Evolutionary conservation across 2,329 filamentous ascomycete genomes (phyloP).

Genomic region (Thermomyces lanuginosus): DNA sequence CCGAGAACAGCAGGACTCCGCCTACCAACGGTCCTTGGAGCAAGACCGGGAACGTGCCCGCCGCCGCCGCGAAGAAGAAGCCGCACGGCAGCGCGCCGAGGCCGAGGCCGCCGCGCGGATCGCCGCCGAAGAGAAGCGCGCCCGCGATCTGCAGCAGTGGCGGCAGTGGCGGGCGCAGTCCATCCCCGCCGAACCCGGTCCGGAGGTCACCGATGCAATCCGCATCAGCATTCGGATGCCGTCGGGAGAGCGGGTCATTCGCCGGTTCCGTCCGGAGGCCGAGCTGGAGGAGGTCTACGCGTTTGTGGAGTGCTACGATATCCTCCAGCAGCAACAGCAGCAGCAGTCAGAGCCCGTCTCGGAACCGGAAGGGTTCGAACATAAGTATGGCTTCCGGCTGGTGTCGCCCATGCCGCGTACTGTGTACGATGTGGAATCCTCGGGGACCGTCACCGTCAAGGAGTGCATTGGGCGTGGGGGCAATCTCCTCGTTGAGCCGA

Average conservation of each 20-base stretch:
- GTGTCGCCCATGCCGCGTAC: conserved; percentile 72
- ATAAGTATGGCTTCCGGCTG: conserved; percentile 71
- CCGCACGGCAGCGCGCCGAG: conserved; percentile 43
- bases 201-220: conserved; percentile 50
- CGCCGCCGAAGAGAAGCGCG: conserved; percentile 42
- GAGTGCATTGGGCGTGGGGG: conserved; percentile 66
- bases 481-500: conserved; percentile 74
- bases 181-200: conserved; percentile 51
- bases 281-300: conserved; percentile 82
- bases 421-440: conserved; percentile 55
- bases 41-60: conserved; percentile 72
- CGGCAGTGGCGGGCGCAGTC: conserved; percentile 57
- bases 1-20: conserved; percentile 76
- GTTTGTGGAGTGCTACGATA: conserved; percentile 79
- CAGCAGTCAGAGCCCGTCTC: conserved; percentile 20
- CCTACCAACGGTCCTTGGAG: conserved; percentile 82
- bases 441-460: conserved; percentile 52
- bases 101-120: conserved; percentile 49
- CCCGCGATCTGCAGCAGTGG: conserved; percentile 52
- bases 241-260: conserved; percentile 57
- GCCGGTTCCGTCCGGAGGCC: conserved; percentile 54
- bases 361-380: conserved; percentile 53
- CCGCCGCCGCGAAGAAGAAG: conserved; percentile 58
- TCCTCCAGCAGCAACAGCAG: conserved; percentile 32
- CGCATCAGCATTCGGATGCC: conserved; percentile 48